A percentile compares a stretch with the other conserved stretches of the same genome.
These are phyloP conservation scores for Blastobotrys aristatus DNA, from an alignment of 1,139 yeast genomes.

Conservation along the genomic window DNA sequence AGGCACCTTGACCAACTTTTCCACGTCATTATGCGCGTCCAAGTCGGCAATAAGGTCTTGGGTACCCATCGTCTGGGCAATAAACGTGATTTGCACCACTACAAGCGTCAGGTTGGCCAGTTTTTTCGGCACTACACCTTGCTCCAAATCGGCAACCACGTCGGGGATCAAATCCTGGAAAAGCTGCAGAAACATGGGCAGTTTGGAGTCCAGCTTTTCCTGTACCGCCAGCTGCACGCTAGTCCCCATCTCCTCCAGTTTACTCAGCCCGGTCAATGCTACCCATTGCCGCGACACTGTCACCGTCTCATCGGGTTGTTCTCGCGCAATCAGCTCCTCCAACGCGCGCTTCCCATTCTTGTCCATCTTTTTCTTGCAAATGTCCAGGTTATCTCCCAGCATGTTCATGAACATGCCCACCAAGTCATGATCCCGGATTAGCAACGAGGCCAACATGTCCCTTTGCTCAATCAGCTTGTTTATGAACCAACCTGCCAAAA, in stretches of 20 bases:
- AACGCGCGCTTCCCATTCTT: conserved; percentile 14
- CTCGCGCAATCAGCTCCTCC: conserved; percentile 14
- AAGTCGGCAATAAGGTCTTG: background rate
- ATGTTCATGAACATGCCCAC: conserved; percentile 18
- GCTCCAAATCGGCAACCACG: background rate
- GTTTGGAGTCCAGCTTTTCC: background rate
- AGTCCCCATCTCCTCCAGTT: conserved; percentile 6
- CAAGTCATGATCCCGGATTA: conserved; percentile 14
- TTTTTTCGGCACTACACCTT: background rate
- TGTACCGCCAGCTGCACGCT: conserved; percentile 6
- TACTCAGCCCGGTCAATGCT: conserved; percentile 7
- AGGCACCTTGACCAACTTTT: background rate
- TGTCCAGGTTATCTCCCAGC: conserved; percentile 21
- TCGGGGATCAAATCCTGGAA: background rate
- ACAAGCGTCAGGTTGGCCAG: conserved; percentile 5
- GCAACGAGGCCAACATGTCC: conserved; percentile 13
- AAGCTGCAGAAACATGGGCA: background rate
- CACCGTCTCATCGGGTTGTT: background rate
- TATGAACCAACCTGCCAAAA: conserved; percentile 8
- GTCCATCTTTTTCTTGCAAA: conserved; percentile 13
- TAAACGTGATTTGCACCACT: conserved; percentile 3
- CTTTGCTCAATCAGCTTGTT: conserved; percentile 18
- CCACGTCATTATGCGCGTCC: conserved; percentile 1
- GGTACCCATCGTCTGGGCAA: conserved; percentile 4
- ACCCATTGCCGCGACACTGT: conserved; percentile 12